Base-by-base conservation (phyloP, 176 grass and related monocot species). In the Secale cereale region DNA sequence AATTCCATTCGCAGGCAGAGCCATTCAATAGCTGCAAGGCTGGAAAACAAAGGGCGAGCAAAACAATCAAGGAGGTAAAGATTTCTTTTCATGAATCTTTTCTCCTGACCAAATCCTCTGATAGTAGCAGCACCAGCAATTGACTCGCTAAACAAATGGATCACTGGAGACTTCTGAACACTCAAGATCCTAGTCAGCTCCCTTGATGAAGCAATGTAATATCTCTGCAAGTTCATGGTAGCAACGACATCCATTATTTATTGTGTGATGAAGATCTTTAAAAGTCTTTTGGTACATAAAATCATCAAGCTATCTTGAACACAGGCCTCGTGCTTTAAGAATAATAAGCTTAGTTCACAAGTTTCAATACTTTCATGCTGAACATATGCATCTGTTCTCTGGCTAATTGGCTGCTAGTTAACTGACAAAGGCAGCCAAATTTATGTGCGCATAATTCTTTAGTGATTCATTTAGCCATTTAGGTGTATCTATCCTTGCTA, bases 131-230 rank as follows among this genome's bases (percentile, higher is more conserved):
- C 91, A 56, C 97, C 97, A 68, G 97, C 93, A 87, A 99, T 99
- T 33, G 97, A 96, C 85, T 99, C 97, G 30, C 93, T 94, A 71
- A 99, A 99, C 78, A 96, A 91, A 93, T 99, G 91, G 32, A 99
- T 99, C 28, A 99, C 90, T 29, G 97, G 97, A 60, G 97, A 99
- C 85, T 99, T 99, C 82, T 96, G 97, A 71, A 99, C 92, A 68
- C 97, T 99, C 64, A 99, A 78, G 78, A 99, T 99, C 81, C 93
- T 84, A 66, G 90, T 92, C 59, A 99, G 65, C 74, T 99, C 97
- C 85, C 97, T 96, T 73, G 97, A 99, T 80, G 97, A 99, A 89
- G 94, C 92, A 91, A 99, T 99, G 82, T 99, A 99, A 83, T 96
- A 99, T 82, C 94, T 96, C 97, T 99, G 94, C 80, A 86, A 78